Percentiles rank a stretch among this genome's conserved stretches.
phyloP scores from a whole-genome alignment of 768 basidiomycete genomes.

The Kwoniella botswanensis region DNA sequence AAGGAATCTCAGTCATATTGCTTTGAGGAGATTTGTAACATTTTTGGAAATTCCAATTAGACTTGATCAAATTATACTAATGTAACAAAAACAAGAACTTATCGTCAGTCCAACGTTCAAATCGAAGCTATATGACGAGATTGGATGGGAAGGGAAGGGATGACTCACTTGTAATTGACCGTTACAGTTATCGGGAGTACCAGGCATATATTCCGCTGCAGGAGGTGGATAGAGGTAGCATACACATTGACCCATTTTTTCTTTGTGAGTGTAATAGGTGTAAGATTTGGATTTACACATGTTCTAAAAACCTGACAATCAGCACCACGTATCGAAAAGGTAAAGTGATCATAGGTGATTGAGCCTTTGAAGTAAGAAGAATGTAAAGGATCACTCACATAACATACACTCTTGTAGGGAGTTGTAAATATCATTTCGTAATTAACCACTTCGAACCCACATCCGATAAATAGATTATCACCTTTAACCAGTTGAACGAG shows the following conservation, averaged over 20 bases:
- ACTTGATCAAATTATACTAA: constrained; percentile 24
- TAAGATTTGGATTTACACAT: constrained; percentile 15
- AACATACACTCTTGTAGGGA: constrained; percentile 11
- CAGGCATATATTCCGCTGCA: constrained; percentile 21
- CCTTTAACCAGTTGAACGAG: not conserved
- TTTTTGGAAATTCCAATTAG: constrained; percentile 16
- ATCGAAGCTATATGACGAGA: not conserved
- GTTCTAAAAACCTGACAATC: not conserved
- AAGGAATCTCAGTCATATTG: constrained; percentile 11
- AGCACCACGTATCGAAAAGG: not conserved
- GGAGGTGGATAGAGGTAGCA: constrained; percentile 25
- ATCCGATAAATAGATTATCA: constrained; percentile 24
- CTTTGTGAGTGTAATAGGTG: constrained; percentile 19
- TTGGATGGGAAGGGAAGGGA: not conserved
- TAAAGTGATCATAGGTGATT: not conserved
- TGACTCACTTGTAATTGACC: constrained; percentile 16
- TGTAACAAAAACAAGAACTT: not conserved
- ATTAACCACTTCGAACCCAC: constrained; percentile 14
- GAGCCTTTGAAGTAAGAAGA: not conserved
- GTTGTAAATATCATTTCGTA: constrained; percentile 17
- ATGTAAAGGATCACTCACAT: constrained; percentile 6
- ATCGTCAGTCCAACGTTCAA: not conserved
- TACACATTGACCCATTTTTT: not conserved
- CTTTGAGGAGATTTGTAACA: constrained; percentile 8
- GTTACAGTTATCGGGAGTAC: constrained; percentile 14